Conservation (phyloP, 192 early-diverging fungal species). For the Umbelopsis vinacea region DNA sequence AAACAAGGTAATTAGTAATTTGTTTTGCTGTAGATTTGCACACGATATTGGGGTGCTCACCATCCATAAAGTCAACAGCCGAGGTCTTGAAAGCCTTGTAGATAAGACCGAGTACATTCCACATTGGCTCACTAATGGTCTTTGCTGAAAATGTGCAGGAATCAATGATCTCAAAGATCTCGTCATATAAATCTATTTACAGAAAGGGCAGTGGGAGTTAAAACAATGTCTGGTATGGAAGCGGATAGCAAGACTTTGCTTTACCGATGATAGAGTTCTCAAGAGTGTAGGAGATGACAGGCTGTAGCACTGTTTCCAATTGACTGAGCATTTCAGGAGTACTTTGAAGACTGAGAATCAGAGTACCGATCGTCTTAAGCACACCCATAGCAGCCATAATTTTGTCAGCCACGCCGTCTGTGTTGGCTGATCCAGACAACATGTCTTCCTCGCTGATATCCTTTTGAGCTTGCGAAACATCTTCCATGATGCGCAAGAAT, state of each 20-base stretch:
- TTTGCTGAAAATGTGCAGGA: constrained; percentile 85
- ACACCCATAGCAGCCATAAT: constrained; percentile 88
- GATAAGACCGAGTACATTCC: constrained; percentile 79
- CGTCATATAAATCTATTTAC: constrained; percentile 75
- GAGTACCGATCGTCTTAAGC: constrained; percentile 85
- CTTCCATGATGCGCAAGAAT: constrained; percentile 82
- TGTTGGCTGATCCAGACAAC: constrained; percentile 49
- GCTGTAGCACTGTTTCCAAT: constrained; percentile 77
- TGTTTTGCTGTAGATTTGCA: not conserved
- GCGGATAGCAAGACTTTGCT: not conserved
- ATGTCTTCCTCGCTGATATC: constrained; percentile 41
- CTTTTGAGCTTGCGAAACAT: constrained; percentile 56
- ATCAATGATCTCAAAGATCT: constrained; percentile 89
- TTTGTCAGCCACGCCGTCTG: constrained; percentile 77
- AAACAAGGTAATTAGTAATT: not conserved
- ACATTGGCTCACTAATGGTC: constrained; percentile 78
- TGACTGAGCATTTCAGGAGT: constrained; percentile 80
- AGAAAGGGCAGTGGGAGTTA: not conserved
- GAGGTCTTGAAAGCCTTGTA: constrained; percentile 78
- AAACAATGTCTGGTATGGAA: not conserved
- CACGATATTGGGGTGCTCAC: constrained; percentile 2
- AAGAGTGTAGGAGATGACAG: constrained; percentile 79
- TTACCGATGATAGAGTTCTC: constrained; percentile 69
- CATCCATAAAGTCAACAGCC: constrained; percentile 82
- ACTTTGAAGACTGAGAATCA: constrained; percentile 85